Conservation (phyloP, 164 flowering plant genomes). For the Amborella trichopoda region DNA sequence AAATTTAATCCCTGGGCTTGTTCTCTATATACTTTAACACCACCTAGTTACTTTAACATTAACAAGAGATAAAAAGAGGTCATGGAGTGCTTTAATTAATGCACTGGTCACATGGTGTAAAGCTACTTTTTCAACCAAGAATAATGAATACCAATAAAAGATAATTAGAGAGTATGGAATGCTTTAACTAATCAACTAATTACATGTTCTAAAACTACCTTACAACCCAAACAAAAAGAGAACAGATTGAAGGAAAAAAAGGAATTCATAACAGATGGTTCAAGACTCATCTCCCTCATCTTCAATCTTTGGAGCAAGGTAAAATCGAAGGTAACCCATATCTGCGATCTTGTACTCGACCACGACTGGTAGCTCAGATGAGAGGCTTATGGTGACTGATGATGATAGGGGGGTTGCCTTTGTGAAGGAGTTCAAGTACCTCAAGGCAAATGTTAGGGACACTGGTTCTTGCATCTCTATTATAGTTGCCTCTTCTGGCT, state of each 20-base stretch:
- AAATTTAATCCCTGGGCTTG: too few species aligned
- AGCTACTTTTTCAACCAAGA: too few species aligned
- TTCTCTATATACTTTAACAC: too few species aligned
- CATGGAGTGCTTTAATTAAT: too few species aligned
- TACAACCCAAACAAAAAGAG: background rate
- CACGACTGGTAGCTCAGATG: constrained; percentile 73
- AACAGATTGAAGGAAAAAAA: background rate
- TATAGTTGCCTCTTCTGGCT: constrained; percentile 80
- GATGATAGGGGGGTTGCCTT: constrained; percentile 70
- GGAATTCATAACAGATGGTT: background rate
- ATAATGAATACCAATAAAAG: too few species aligned
- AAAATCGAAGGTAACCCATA: constrained; percentile 72
- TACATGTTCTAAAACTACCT: too few species aligned
- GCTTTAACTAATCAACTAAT: too few species aligned
- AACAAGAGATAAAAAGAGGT: too few species aligned
- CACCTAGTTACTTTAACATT: too few species aligned
- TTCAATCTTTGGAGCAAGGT: constrained; percentile 83
- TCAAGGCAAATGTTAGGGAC: constrained; percentile 69
- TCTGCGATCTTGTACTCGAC: constrained; percentile 88
- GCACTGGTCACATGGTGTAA: too few species aligned
- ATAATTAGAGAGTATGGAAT: too few species aligned
- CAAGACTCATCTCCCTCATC: constrained; percentile 63
- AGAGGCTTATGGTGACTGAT: constrained; percentile 70
- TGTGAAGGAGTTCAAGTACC: constrained; percentile 87
- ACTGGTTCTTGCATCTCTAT: constrained; percentile 90